phyloP scores from a whole-genome alignment of 495 filamentous ascomycete species.

The Tricharina praecox region DNA sequence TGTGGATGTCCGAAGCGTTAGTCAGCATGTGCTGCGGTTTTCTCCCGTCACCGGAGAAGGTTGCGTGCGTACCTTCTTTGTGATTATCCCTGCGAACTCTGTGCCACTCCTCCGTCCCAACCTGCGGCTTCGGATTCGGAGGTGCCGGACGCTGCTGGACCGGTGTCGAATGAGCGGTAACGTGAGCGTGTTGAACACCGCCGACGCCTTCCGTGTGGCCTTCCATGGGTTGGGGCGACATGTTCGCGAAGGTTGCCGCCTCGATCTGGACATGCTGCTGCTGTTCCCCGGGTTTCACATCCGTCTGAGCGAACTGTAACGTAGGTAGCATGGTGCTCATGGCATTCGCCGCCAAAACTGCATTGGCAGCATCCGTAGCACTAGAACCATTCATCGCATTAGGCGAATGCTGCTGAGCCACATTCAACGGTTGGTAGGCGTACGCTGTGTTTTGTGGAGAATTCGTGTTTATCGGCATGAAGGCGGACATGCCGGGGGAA shows the following conservation, averaged over 20 bases:
- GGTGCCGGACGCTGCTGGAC: conserved; percentile 19
- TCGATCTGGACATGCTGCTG: too few species aligned
- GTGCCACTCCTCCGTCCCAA: conserved; percentile 96
- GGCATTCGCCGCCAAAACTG: conserved; percentile 21
- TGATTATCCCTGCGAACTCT: conserved; percentile 95
- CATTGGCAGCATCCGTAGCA: conserved; percentile 20
- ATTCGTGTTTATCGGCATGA: conserved; percentile 26
- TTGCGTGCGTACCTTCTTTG: conserved; percentile 91
- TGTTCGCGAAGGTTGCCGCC: too few species aligned
- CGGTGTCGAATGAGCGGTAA: conserved; percentile 3
- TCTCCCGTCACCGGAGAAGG: too few species aligned
- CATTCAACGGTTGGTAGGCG: conserved; percentile 20
- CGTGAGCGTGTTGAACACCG: conserved; percentile 14
- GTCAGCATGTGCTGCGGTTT: too few species aligned
- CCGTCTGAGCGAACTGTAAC: too few species aligned
- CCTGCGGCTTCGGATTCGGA: conserved; percentile 52
- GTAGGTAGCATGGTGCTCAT: too few species aligned
- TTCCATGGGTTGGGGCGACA: conserved; percentile 19
- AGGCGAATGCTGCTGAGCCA: conserved; percentile 12
- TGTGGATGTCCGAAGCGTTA: too few species aligned
- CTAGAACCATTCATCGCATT: conserved; percentile 23
- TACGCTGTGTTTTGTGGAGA: conserved; percentile 20
- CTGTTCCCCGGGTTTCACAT: too few species aligned
- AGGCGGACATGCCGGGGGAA: conserved; percentile 21
- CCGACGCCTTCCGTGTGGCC: conserved; percentile 21